Conservation (phyloP, 2,329 filamentous ascomycete species). For the Acephala macrosclerotiorum region DNA sequence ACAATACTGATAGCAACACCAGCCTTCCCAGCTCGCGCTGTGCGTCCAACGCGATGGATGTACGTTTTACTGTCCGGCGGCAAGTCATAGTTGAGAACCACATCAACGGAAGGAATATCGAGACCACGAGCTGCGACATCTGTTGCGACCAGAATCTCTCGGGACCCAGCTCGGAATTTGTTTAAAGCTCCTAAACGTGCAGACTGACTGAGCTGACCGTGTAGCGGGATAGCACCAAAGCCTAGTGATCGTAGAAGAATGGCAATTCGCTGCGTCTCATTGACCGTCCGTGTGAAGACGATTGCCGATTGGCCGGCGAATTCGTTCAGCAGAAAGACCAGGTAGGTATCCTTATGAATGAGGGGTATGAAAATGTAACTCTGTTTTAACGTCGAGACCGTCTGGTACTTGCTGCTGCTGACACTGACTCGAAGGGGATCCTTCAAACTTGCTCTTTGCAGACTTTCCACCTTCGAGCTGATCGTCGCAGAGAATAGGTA, state of each 20-base stretch:
- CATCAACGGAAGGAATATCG: constrained; percentile 90
- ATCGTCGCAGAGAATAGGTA: constrained; percentile 96
- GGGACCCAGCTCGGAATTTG: constrained; percentile 84
- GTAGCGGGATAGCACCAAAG: constrained; percentile 89
- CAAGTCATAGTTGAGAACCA: constrained; percentile 86
- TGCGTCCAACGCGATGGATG: constrained; percentile 88
- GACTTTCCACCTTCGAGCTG: constrained; percentile 88
- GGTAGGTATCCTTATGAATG: constrained; percentile 87
- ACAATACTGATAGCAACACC: constrained; percentile 83
- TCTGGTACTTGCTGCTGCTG: constrained; percentile 85
- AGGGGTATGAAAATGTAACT: constrained; percentile 87
- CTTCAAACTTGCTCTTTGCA: constrained; percentile 87
- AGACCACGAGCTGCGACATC: constrained; percentile 94
- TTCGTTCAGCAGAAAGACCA: constrained; percentile 87
- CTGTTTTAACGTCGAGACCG: constrained; percentile 87
- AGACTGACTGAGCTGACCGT: constrained; percentile 90
- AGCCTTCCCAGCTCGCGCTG: constrained; percentile 84
- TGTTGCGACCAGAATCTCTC: constrained; percentile 89
- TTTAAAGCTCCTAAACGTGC: constrained; percentile 85
- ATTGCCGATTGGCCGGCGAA: constrained; percentile 87
- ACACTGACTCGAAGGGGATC: constrained; percentile 87
- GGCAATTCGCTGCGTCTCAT: constrained; percentile 86
- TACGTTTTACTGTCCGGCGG: constrained; percentile 89
- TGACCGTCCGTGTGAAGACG: constrained; percentile 90
- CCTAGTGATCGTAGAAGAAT: constrained; percentile 85